Base-by-base conservation (phyloP, 2,329 filamentous ascomycete genomes). In the Parastagonospora avenae region DNA sequence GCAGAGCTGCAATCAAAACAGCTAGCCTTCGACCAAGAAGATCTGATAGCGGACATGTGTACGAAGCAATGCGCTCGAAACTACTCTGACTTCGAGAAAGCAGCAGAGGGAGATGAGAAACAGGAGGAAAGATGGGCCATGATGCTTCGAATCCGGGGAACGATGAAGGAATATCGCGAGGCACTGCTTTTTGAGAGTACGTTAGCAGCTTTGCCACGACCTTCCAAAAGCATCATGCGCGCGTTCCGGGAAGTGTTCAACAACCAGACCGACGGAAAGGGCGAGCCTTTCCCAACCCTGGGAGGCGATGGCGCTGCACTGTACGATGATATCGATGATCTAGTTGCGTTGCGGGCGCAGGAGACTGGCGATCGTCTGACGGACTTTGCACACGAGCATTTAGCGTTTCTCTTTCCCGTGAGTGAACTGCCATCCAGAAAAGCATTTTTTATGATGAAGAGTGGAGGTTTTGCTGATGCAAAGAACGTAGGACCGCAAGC, bases 321-420 rank as follows among this genome's bases (percentile, higher is more conserved):
- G n/a, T 59, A 54, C 31, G 56, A 54, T 19, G 32, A 54, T 29
- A 43, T 27, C 1, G 35, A 42, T 37, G 64, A 67, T 28, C 54
- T 69, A 1, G 62, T 70, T 6, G 64, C 62, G 7, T 45, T 70
- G n/a, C 46, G 56, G 12, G 59, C 58, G 3, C 49, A 49, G 19
- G 60, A 65, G 9, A 52, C 64, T 40, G 7, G 11, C 16, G 66
- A 70, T 39, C 52, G 64, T 4, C 42, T 69, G 2, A 67, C 64
- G 27, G 33, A 12, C 6, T 19, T 43, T 16, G 41, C 27, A 11
- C 41, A 43, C 4, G 41, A 43, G 24, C 63, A 66, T 31, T 51
- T 35, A 15, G 55, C 46, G 1, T 52, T 48, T 29, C 37, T 57
- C n/a, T 59, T 59, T 16, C 51, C 54, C 7, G 52, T 55, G 31